Evolutionary conservation across 257 asterid genomes (phyloP), one percentile per base, ranked within the genome.

Genomic region (Linaria vulgaris): DNA sequence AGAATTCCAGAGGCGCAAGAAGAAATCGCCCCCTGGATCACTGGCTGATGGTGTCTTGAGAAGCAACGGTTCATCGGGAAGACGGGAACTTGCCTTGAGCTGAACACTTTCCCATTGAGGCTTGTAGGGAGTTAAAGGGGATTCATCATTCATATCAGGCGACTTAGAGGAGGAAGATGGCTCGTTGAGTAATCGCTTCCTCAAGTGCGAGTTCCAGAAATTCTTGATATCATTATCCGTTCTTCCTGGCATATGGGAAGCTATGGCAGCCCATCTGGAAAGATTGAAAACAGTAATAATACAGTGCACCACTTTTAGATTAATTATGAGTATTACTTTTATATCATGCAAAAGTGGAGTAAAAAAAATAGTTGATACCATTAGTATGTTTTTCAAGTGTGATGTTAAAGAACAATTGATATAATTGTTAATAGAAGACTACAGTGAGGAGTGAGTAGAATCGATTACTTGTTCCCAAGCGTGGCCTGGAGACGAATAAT

Each of bases 191-290:
- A 72, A 17, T 41, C 79, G 82, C 69, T 81, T 82, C 80, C 77
- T 81, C 73, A 82, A 51, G 71, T 73, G 87, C 0, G 95, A 80
- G 79, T 90, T 90, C 95, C 95, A 85, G 77, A 77, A 78, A 20
- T 84, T 85, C 83, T 91, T 84, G 12, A 86, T 67, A 38, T 83
- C 84, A 31, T 85, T 85, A 59, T 87, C 96, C 22, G 90, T 88
- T 78, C 91, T 76, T 84, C 85, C 95, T 9, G 84, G 77, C 17
- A 81, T 74, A 15, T 86, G 66, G 49, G 91, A 69, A 37, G 91
- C 91, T 70, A 84, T 91, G 6, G 78, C 72, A 12, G 94, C 84
- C 96, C 95, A 86, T 72, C 96, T 84, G 74, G 19, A 27, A 56
- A 56, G 43, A 63, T 30, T 19, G 41, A 44, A 23, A 27, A 38